phyloP scores from a whole-genome alignment of 228 moss, liverwort and hornwort genomes.

The Sphagnum magellanicum region DNA sequence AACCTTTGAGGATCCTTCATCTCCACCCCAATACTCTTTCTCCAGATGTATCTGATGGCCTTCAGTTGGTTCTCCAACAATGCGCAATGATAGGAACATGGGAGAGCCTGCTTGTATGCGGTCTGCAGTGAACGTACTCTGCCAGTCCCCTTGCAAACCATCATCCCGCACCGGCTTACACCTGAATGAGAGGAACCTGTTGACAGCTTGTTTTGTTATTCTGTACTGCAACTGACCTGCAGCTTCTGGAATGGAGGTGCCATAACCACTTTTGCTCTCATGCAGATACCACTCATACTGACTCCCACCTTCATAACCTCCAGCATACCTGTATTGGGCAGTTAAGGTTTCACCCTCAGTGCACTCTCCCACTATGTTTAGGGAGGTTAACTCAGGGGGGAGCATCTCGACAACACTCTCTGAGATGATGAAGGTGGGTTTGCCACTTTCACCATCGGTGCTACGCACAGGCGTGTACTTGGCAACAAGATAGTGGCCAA shows the following conservation, averaged over 20 bases:
- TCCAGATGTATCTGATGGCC: constrained; percentile 66
- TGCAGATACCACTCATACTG: constrained; percentile 79
- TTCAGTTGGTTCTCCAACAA: constrained; percentile 64
- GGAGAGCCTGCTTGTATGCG: constrained; percentile 64
- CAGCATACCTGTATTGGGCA: constrained; percentile 78
- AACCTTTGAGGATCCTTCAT: constrained; percentile 73
- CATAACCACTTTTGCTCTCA: constrained; percentile 59
- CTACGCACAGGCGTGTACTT: constrained; percentile 84
- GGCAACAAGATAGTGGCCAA: constrained; percentile 72
- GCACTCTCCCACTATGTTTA: constrained; percentile 76
- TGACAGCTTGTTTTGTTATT: constrained; percentile 67
- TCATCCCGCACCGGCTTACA: constrained; percentile 82
- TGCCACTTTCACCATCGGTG: constrained; percentile 71
- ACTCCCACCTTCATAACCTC: constrained; percentile 80
- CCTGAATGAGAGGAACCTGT: constrained; percentile 74
- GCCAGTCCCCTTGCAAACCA: constrained; percentile 54
- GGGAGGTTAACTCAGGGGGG: constrained; percentile 65
- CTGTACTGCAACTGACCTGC: constrained; percentile 73
- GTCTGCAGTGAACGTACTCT: constrained; percentile 49
- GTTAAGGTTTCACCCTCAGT: constrained; percentile 67
- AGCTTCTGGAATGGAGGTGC: constrained; percentile 42
- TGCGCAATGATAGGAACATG: constrained; percentile 55
- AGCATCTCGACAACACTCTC: constrained; percentile 63
- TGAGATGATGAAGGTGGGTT: constrained; percentile 41
- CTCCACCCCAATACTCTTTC: constrained; percentile 89